Evolutionary conservation across 495 filamentous ascomycete genomes (phyloP).

Genomic region (Aspergillus ostianus): DNA sequence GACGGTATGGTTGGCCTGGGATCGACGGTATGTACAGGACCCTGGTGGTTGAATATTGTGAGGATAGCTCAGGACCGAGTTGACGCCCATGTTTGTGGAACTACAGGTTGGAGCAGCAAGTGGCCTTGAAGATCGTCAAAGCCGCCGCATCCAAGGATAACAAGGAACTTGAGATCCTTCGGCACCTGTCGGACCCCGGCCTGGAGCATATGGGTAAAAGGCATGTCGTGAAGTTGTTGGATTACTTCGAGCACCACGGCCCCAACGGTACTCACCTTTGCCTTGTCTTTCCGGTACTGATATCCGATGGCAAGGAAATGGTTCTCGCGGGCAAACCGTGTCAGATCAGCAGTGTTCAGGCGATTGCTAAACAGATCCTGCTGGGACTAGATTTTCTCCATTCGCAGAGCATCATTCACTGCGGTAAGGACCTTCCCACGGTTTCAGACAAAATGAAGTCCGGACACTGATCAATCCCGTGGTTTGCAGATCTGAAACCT

Average conservation of each 20-base stretch:
- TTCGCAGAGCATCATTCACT: conserved; percentile 6
- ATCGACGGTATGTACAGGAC: conserved; percentile 18
- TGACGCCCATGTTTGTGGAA: not conserved
- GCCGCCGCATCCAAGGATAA: conserved; percentile 19
- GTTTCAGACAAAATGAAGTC: not conserved
- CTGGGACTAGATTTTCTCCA: conserved; percentile 16
- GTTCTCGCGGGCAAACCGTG: conserved; percentile 8
- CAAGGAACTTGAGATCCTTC: conserved; percentile 12
- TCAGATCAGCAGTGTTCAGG: conserved; percentile 2
- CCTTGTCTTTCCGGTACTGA: conserved; percentile 38
- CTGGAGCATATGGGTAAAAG: conserved; percentile 25
- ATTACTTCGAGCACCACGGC: conserved; percentile 43
- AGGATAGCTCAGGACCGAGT: not conserved
- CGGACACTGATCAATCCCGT: not conserved
- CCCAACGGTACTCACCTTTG: conserved; percentile 50
- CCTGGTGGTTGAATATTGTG: not conserved
- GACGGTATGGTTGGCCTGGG: conserved; percentile 52
- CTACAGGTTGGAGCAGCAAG: conserved; percentile 8
- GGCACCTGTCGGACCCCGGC: conserved; percentile 3
- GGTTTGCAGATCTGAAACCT: conserved; percentile 12
- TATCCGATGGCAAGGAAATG: conserved; percentile 22
- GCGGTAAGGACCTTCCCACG: conserved; percentile 8
- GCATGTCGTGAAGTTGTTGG: conserved; percentile 38
- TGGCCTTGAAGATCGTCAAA: conserved; percentile 37
- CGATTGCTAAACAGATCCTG: conserved; percentile 13